Percentiles rank a stretch among this genome's conserved stretches.
Conservation (phyloP, 495 filamentous ascomycete genomes). For the Thermochaetoides thermophila region DNA sequence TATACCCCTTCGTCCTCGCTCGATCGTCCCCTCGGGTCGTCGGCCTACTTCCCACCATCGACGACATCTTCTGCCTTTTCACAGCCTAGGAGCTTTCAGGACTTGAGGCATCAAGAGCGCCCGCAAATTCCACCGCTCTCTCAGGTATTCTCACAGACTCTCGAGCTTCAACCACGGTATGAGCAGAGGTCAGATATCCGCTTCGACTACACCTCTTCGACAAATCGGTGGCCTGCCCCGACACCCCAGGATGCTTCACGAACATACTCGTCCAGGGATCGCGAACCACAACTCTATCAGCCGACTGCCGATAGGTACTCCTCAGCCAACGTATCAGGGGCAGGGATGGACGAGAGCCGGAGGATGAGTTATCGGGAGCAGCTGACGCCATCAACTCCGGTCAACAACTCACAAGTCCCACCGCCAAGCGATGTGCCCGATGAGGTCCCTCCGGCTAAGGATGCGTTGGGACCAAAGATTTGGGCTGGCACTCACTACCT, state of each 20-base stretch:
- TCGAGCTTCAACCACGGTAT: constrained; percentile 23
- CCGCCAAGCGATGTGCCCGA: constrained; percentile 19
- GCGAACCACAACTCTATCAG: constrained; percentile 7
- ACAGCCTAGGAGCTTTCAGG: constrained; percentile 29
- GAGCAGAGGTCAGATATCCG: constrained; percentile 15
- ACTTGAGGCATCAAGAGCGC: constrained; percentile 24
- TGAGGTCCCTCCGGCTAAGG: constrained; percentile 32
- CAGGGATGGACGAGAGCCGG: constrained; percentile 9
- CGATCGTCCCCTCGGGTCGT: constrained; percentile 29
- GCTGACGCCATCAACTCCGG: constrained; percentile 11
- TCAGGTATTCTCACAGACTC: constrained; percentile 26
- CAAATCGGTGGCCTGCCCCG: constrained; percentile 16
- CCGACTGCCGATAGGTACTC: constrained; percentile 12
- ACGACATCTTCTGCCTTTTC: constrained; percentile 5
- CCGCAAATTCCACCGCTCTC: constrained; percentile 25
- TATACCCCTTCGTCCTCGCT: constrained; percentile 27
- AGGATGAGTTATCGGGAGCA: constrained; percentile 15
- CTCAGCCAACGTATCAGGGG: constrained; percentile 7
- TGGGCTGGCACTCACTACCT: constrained; percentile 47
- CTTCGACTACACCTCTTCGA: constrained; percentile 10
- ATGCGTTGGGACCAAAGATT: constrained; percentile 43
- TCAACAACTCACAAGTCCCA: constrained; percentile 22
- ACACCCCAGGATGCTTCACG: constrained; percentile 20
- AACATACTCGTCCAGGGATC: constrained; percentile 15
- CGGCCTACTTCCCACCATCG: constrained; percentile 31